Percentiles rank a stretch among this genome's conserved stretches.
Evolutionary conservation across 257 asterid genomes (phyloP).

Genomic region (Verbascum thapsus): DNA sequence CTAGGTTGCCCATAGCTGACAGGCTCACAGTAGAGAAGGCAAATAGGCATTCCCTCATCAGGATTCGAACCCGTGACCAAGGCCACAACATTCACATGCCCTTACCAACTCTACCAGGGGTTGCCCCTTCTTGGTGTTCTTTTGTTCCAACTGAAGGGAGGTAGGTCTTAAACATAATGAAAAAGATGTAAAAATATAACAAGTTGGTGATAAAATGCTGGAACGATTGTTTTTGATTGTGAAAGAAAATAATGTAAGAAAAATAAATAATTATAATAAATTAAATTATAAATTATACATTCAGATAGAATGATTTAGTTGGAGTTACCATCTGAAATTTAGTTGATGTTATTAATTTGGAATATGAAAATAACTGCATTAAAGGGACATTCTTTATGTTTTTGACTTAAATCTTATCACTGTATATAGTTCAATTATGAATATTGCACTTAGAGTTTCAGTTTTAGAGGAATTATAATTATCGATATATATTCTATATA

Average conservation of each 20-base stretch:
- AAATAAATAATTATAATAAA: not conserved
- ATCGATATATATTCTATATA: too few species aligned
- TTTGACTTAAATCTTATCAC: slow-evolving; percentile 18
- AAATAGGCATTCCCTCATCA: too few species aligned
- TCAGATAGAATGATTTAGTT: not conserved
- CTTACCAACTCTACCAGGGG: too few species aligned
- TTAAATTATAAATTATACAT: not conserved
- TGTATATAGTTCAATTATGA: not conserved
- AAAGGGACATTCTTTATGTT: slow-evolving; percentile 23
- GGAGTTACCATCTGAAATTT: slow-evolving; percentile 12
- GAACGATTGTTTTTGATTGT: slow-evolving; percentile 29
- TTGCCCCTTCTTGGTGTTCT: too few species aligned
- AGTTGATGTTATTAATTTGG: not conserved
- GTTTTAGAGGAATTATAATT: too few species aligned
- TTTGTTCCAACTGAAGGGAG: too few species aligned
- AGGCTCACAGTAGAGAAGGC: too few species aligned
- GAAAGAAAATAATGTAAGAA: slow-evolving; percentile 24
- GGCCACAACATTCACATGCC: too few species aligned
- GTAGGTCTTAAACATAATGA: slow-evolving; percentile 17
- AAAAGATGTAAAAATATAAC: slow-evolving; percentile 24
- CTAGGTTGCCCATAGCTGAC: too few species aligned
- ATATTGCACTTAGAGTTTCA: too few species aligned
- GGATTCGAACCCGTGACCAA: too few species aligned
- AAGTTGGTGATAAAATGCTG: slow-evolving; percentile 32
- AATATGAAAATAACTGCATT: slow-evolving; percentile 26